Evolutionary conservation across 148 eudicot genomes (phyloP).

Genomic region (Vaccinium darrowii): DNA sequence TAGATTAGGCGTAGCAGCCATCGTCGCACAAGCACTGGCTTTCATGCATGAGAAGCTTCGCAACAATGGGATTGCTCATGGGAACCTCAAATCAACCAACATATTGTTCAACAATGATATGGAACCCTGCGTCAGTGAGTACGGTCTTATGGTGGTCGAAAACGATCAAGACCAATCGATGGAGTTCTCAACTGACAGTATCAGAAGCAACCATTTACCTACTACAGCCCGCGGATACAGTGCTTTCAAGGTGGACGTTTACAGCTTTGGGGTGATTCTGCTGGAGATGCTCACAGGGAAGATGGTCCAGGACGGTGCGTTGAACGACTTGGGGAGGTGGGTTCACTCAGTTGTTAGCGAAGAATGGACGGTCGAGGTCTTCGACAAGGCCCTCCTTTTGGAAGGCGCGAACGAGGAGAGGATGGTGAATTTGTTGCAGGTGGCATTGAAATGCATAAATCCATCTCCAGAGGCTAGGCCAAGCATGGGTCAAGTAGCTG

Average conservation of each 20-base stretch:
- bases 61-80: conserved; percentile 37
- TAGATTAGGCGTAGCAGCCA: conserved; percentile 34
- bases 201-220: conserved; percentile 10
- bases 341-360: conserved; percentile 38
- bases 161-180: conserved; percentile 14
- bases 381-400: conserved; percentile 33
- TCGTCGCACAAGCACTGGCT: conserved; percentile 31
- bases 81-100: conserved; percentile 53
- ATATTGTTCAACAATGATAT: conserved; percentile 37
- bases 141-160: conserved; percentile 43
- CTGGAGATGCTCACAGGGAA: conserved; percentile 51
- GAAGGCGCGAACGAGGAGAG: conserved; percentile 47
- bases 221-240: conserved; percentile 6
- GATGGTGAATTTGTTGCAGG: conserved; percentile 45
- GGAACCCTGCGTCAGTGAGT: conserved; percentile 48
- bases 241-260: conserved; percentile 32
- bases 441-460: conserved; percentile 45
- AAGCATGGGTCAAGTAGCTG: conserved; percentile 29
- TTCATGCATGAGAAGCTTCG: conserved; percentile 43
- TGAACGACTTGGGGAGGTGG: conserved; percentile 36
- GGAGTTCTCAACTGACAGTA: conserved; percentile 1
- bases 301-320: conserved; percentile 35
- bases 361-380: conserved; percentile 54
- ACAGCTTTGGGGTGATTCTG: conserved; percentile 38
- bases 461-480: conserved; percentile 42